Conservation (phyloP, 2,329 filamentous ascomycete species). For the Penicillium paneum region DNA sequence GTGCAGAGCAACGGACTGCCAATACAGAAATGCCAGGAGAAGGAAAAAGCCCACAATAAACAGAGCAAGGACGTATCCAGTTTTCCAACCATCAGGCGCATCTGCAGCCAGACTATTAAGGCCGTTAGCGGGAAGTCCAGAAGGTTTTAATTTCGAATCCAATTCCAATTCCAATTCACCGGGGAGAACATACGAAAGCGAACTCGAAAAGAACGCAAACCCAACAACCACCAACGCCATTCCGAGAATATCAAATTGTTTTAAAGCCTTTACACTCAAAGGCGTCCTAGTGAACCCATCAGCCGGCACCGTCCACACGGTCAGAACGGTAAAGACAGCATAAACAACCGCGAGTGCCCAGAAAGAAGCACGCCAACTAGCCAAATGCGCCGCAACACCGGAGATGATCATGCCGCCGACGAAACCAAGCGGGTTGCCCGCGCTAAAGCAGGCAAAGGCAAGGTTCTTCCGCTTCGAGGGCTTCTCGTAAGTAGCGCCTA, state of each 20-base stretch:
- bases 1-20: conserved; percentile 55
- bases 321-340: conserved; percentile 56
- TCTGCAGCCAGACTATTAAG: conserved; percentile 47
- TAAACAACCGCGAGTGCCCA: conserved; percentile 63
- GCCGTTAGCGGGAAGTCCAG: conserved; percentile 1
- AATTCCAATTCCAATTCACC: no score
- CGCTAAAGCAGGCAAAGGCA: conserved; percentile 62
- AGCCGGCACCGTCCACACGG: conserved; percentile 60
- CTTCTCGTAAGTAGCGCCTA: conserved; percentile 62
- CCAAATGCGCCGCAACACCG: conserved; percentile 59
- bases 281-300: conserved; percentile 48
- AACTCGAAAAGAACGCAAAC: conserved; percentile 62
- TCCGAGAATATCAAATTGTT: conserved; percentile 60
- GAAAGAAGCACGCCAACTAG: conserved; percentile 63
- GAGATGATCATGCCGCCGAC: conserved; percentile 59
- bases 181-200: conserved; percentile 50
- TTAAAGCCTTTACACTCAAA: conserved; percentile 49
- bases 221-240: conserved; percentile 61
- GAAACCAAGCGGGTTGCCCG: conserved; percentile 57
- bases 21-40: conserved; percentile 58
- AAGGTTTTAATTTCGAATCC: no score
- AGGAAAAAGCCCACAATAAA: conserved; percentile 58
- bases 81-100: conserved; percentile 61
- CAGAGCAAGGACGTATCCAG: conserved; percentile 60
- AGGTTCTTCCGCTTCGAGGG: conserved; percentile 62